Base-by-base conservation (phyloP, 352 stramenopile genomes). In the Phytophthora vignae region DNA sequence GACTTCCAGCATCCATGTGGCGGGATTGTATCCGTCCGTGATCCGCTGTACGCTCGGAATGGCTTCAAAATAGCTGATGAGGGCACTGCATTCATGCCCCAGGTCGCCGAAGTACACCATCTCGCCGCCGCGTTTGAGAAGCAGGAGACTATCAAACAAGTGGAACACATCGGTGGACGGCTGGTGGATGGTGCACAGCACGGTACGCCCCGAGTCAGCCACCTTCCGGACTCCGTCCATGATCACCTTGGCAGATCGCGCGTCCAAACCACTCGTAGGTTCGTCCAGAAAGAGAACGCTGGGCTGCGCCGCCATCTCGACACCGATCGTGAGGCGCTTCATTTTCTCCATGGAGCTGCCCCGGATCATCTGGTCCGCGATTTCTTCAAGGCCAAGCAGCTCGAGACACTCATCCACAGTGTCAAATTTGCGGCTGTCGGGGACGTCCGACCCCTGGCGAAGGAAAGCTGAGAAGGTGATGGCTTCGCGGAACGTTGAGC, bases 101-200 rank as follows among this genome's bases (percentile, higher is more conserved):
- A 90, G 42, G 5, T 81, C 72, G 17, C 78, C 81, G 40, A 95
- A 86, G 55, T 83, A 95, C 11, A 91, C 80, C 0, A 69, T 84
- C 49, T 90, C 75, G 4, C 87, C 87, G 8, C 86, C 87, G 9
- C 80, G 81, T 61, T 93, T 88, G 50, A 98, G 78, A 3, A 98
- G 70, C 55, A 98, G 82, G 1, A 98, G 59, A 27, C 88, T 87
- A 75, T 98, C 92, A 69, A 98, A 98, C 12, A 93, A 84, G 19
- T 90, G 84, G 27, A 98, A 98, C 0, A 98, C 88, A 44, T 98
- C 90, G 3, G 84, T 88, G 2, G 81, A 93, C 15, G 94, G 94
- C 74, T 98, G 95, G 71, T 98, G 95, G 73, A 98, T 98, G 12
- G 92, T 98, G 55, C 96, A 98, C 1, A 98, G 61, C 7, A 98